phyloP scores from a whole-genome alignment of 495 filamentous ascomycete genomes.

The Neurospora sp. region DNA sequence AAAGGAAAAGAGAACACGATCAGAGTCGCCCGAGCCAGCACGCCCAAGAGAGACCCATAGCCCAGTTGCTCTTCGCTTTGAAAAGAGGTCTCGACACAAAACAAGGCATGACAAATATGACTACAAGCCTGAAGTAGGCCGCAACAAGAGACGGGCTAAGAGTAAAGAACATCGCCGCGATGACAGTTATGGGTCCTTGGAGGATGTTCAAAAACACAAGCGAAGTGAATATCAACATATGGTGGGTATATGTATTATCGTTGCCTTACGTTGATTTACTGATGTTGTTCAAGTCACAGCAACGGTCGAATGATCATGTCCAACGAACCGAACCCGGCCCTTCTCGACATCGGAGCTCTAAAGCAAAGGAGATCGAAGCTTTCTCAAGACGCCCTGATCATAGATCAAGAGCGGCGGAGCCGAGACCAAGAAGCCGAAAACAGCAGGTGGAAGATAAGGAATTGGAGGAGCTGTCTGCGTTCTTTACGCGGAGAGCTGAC shows the following conservation, averaged over 20 bases:
- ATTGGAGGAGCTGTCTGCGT: constrained; percentile 30
- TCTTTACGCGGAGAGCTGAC: constrained; percentile 22
- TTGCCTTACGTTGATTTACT: background rate
- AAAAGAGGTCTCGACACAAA: constrained; percentile 50
- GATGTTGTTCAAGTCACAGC: background rate
- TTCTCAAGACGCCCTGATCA: background rate
- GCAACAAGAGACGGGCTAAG: constrained; percentile 13
- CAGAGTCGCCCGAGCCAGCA: background rate
- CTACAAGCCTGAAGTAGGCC: constrained; percentile 28
- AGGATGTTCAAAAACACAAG: background rate
- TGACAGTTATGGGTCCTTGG: background rate
- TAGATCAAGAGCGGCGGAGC: background rate
- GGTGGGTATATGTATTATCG: background rate
- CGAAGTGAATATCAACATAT: background rate
- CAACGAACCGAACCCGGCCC: background rate
- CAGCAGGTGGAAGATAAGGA: constrained; percentile 21
- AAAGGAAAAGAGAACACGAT: constrained; percentile 8
- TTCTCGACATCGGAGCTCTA: background rate
- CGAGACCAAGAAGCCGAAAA: constrained; percentile 14
- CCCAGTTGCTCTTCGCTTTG: constrained; percentile 28
- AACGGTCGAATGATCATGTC: background rate
- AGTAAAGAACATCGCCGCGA: background rate
- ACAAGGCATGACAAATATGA: constrained; percentile 50
- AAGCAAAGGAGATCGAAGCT: background rate
- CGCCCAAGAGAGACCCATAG: background rate